Base-by-base conservation (phyloP, 2,329 filamentous ascomycete genomes). In the Aphanocladium album region DNA sequence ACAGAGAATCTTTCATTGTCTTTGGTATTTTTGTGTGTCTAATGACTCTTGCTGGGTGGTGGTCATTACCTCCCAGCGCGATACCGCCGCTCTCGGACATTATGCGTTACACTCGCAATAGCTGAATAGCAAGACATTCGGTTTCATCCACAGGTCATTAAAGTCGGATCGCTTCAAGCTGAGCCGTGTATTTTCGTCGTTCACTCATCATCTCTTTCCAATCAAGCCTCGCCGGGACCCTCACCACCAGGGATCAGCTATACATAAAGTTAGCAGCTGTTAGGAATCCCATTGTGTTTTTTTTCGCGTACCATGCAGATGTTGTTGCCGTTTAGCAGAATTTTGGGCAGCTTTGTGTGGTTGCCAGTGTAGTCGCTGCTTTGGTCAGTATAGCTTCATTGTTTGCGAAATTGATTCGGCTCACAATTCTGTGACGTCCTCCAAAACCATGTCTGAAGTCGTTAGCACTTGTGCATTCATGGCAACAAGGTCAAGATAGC, bases 281-380 rank as follows among this genome's bases (percentile, higher is more conserved):
- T 30, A 1, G 6, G 6, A 7, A 37, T 33, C 33, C 0, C 2
- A 33, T 7, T 8, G 3, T 16, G 19, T 7, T 21, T 8, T 17
- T 19, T 11, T 7, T 43, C 17, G 67, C 81, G 60, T 83, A 96
- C 95, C 95, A 99, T 99, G 89, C 93, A 98, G 65, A 99, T 91
- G 71, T 98, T 98, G 79, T 99, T 99, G 61, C 95, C 95, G 71
- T 99, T 99, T 43, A 99, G 80, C 46, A 99, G 78, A 63, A 99
- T 96, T 81, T 98, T 98, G 56, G 92, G 84, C 45, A 99, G 84
- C 75, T 96, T 96, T 50, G 87, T 90, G 75, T 93, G 89, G 68
- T 89, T 86, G 63, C 93, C 93, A 5, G 88, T 88, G 77, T 96
- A 96, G 77, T 99, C 95, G 73, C 93, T 98, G 57, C 5, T 45